A percentile compares a stretch with the other conserved stretches of the same genome.
phyloP scores from a whole-genome alignment of 495 filamentous ascomycete species.

The Immersiella caudata region DNA sequence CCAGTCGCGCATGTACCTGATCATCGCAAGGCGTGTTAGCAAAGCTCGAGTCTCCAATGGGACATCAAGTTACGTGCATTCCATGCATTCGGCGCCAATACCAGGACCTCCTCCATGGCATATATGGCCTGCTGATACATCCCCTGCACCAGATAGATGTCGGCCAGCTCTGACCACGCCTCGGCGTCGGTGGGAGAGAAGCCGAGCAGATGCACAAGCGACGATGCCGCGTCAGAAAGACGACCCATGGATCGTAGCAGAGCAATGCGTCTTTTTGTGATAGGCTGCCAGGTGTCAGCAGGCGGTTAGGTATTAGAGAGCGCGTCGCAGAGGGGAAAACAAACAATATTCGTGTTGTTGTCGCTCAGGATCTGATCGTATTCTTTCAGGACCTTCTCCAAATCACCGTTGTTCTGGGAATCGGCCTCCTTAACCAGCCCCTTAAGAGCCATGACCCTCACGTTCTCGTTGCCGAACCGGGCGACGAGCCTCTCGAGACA shows the following conservation, averaged over 20 bases:
- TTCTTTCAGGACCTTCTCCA: slow-evolving; percentile 69
- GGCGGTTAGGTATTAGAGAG: not conserved
- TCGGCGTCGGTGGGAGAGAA: slow-evolving; percentile 89
- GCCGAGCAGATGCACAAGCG: slow-evolving; percentile 73
- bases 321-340: slow-evolving; percentile 32
- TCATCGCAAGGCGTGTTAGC: slow-evolving; percentile 32
- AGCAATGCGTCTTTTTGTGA: slow-evolving; percentile 83
- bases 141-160: slow-evolving; percentile 78
- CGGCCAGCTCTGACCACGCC: slow-evolving; percentile 89
- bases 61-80: slow-evolving; percentile 62
- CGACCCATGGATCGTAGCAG: slow-evolving; percentile 73
- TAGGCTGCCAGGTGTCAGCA: slow-evolving; percentile 59
- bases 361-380: slow-evolving; percentile 76
- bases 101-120: slow-evolving; percentile 85
- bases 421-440: slow-evolving; percentile 87
- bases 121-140: slow-evolving; percentile 81
- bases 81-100: slow-evolving; percentile 92
- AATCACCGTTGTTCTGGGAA: slow-evolving; percentile 61
- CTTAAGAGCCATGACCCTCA: slow-evolving; percentile 76
- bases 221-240: slow-evolving; percentile 70
- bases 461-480: slow-evolving; percentile 82
- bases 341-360: slow-evolving; percentile 79
- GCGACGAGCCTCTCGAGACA: slow-evolving; percentile 73
- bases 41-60: slow-evolving; percentile 18
- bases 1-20: slow-evolving; percentile 84